Evolutionary conservation across 208 protist species (phyloP), one percentile per base, ranked within the genome.

Genomic region (Acanthamoeba triangularis): DNA sequence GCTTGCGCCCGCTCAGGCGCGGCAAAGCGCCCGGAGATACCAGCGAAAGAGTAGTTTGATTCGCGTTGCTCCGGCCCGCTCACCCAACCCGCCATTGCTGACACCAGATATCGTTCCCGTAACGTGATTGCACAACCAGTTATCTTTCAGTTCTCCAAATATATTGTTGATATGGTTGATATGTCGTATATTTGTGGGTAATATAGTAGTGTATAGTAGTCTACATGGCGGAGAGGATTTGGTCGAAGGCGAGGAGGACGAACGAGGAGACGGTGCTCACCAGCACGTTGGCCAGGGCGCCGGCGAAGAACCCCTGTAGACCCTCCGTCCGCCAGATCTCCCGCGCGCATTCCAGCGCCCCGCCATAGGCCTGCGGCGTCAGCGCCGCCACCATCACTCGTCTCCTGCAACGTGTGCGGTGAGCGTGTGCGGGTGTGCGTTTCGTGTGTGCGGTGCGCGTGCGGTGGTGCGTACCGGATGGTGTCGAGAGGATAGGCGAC

Each of bases 381-480:
- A 84, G 41, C 44, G 76, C 76, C 41, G 76, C 76, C 76, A 84
- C 76, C 76, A 84, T 84, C 47, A 84, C 47, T 20, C 76, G 76
- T n/a, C 76, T 13, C 76, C 76, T 84, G 44, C 30, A 54, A 20
- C 37, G 14, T 33, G 14, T 37, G 8, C 72, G n/a, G 4, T 52
- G 49, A 84, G 7, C 76, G 47, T 28, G 11, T 47, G 18, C 20
- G 25, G 37, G 47, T 11, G 25, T 28, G 18, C 5, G 16, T 5
- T 56, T 20, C 47, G 18, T 84, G 25, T 13, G 10, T 74, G 67
- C 33, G n/a, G 3, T 37, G n/a, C n/a, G n/a, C 28, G 61, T 67
- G 61, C 20, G 41, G 72, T 25, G 4, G 35, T 25, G 28, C 28
- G 3, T 84, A 84, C 76, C 76, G 76, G 20, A 84, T 30, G 28